A percentile compares a stretch with the other conserved stretches of the same genome.
Evolutionary conservation across 257 asterid species (phyloP).

Genomic region (Ligustrum vulgare): DNA sequence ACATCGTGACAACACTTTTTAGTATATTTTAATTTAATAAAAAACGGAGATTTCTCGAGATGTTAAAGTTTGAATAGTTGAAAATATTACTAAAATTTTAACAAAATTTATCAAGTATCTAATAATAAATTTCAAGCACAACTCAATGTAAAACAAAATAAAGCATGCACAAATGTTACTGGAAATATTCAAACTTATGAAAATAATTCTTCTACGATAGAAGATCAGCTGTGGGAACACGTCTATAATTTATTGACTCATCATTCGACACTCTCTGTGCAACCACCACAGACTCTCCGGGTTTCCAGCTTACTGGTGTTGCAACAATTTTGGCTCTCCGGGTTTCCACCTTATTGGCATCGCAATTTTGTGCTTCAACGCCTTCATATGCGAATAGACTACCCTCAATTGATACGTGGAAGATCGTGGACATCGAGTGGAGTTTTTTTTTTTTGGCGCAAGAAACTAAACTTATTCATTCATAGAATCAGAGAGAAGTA

Average conservation of each 20-base stretch:
- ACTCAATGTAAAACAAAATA: background rate
- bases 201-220: constrained; percentile 37
- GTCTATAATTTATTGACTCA: constrained; percentile 55
- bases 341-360: constrained; percentile 88
- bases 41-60: too few species aligned
- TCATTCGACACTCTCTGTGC: constrained; percentile 51
- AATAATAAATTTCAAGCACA: too few species aligned
- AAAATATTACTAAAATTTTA: too few species aligned
- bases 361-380: constrained; percentile 58
- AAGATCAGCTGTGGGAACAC: constrained; percentile 61
- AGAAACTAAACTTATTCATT: too few species aligned
- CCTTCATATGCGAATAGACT: constrained; percentile 58
- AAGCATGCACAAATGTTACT: background rate
- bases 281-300: constrained; percentile 66
- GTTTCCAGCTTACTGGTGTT: constrained; percentile 63
- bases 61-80: too few species aligned
- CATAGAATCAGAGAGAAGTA: too few species aligned
- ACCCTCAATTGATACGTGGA: constrained; percentile 42
- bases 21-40: too few species aligned
- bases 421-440: background rate
- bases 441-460: too few species aligned
- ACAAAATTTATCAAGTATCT: too few species aligned
- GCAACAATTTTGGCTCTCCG: constrained; percentile 49
- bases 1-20: too few species aligned
- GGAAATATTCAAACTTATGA: background rate